Evolutionary conservation across 805 yeast genomes (phyloP), one percentile per base, ranked within the genome.

Genomic region (Lachancea sp.): DNA sequence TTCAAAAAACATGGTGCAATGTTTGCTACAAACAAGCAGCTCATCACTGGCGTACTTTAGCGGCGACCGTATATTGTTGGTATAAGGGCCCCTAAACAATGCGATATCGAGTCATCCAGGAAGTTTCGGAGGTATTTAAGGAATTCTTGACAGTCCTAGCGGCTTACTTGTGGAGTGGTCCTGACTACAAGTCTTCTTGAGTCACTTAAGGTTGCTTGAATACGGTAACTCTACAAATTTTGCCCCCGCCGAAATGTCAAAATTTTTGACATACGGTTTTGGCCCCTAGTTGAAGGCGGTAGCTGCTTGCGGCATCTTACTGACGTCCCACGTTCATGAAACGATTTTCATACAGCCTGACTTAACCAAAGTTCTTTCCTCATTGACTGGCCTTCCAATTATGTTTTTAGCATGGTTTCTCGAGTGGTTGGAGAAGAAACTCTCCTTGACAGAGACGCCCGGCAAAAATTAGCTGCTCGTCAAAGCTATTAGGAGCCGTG

Each of bases 191-290:
- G n/a, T n/a, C n/a, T n/a, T n/a, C n/a, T n/a, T n/a, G n/a, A n/a
- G n/a, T n/a, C n/a, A 66, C 41, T 38, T 69, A 5, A 44, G 25
- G 2, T 45, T 41, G 5, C 73, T 72, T 1, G 73, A 69, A 10
- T 69, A 56, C 50, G 73, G 73, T 6, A 69, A 67, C 13, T 32
- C 60, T 1, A 55, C 63, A 4, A 58, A 48, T 2, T 55, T 68
- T 15, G 51, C 49, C 9, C 62, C 54, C 0, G 70, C 57, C 36
- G 73, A 70, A 42, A 46, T 70, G 2, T 74, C 74, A 2, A 71
- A 69, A 2, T 70, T 70, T 45, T 70, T 73, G 73, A 73, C 66
- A 1, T 70, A 74, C 45, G 73, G 73, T 6, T 72, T 70, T 18
- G 69, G 73, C 9, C 71, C 73, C 3, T 72, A 68, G 46, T 36